Percentiles rank a stretch among this genome's conserved stretches.
Conservation (phyloP, 2,329 filamentous ascomycete genomes). For the Ophiosphaerella korrae region DNA sequence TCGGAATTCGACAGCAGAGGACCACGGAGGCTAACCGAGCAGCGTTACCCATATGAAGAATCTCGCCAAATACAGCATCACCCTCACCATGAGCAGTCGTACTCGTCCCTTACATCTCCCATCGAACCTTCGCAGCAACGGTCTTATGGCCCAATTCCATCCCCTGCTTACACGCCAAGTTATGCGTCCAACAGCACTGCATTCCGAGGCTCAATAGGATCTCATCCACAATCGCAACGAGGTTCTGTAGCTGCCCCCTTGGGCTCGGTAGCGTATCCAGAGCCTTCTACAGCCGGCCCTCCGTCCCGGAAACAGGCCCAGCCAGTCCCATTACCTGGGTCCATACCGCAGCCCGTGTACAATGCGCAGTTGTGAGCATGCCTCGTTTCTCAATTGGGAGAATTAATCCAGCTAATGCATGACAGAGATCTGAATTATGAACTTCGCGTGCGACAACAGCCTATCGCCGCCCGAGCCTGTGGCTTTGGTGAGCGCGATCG, state of each 20-base stretch:
- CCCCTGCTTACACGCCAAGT: slow-evolving; percentile 47
- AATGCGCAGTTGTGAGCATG: slow-evolving; percentile 47
- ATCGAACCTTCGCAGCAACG: slow-evolving; percentile 42
- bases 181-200: slow-evolving; percentile 46
- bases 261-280: slow-evolving; percentile 40
- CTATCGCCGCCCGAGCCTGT: slow-evolving; percentile 76
- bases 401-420: slow-evolving; percentile 27
- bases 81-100: slow-evolving; percentile 40
- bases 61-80: slow-evolving; percentile 33
- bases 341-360: slow-evolving; percentile 46
- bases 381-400: slow-evolving; percentile 18
- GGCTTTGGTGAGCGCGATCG: slow-evolving; percentile 83
- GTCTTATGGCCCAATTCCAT: slow-evolving; percentile 42
- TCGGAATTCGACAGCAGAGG: slow-evolving; percentile 41
- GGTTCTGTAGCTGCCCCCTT: slow-evolving; percentile 40
- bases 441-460: slow-evolving; percentile 75
- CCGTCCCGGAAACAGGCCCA: slow-evolving; percentile 35
- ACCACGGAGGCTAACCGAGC: slow-evolving; percentile 34
- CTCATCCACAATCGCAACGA: slow-evolving; percentile 44
- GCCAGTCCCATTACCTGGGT: slow-evolving; percentile 41
- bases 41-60: slow-evolving; percentile 43
- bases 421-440: slow-evolving; percentile 49
- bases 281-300: slow-evolving; percentile 37
- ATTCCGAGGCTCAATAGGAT: slow-evolving; percentile 46
- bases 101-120: slow-evolving; percentile 45